phyloP scores from a whole-genome alignment of 805 yeast genomes.

The Helenozyma baotianmanensis region DNA sequence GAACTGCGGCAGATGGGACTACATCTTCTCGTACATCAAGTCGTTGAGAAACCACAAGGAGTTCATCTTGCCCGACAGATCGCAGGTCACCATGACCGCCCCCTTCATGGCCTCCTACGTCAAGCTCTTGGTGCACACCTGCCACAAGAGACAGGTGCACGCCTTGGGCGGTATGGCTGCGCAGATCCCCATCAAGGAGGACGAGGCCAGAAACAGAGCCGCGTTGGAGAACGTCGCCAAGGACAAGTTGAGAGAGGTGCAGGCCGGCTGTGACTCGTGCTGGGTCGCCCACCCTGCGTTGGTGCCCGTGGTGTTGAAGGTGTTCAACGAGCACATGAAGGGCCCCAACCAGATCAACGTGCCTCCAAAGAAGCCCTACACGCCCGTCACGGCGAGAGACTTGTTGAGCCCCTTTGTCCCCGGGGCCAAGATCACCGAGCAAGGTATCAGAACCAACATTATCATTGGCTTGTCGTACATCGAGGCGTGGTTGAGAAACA shows the following conservation, averaged over 20 bases:
- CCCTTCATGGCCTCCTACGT: constrained; percentile 81
- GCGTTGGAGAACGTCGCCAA: constrained; percentile 71
- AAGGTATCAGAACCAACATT: constrained; percentile 67
- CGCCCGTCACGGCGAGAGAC: constrained; percentile 55
- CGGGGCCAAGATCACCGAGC: constrained; percentile 60
- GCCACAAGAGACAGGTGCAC: constrained; percentile 76
- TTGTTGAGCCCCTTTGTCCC: constrained; percentile 61
- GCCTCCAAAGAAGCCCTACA: constrained; percentile 43
- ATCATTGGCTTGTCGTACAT: constrained; percentile 75
- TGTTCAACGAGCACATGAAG: constrained; percentile 72
- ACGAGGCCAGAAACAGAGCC: constrained; percentile 53
- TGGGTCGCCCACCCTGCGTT: constrained; percentile 89
- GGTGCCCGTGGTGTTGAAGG: constrained; percentile 66
- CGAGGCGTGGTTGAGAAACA: constrained; percentile 82
- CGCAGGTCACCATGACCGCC: constrained; percentile 73
- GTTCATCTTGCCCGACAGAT: constrained; percentile 73
- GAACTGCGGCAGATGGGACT: constrained; percentile 90
- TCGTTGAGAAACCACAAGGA: constrained; percentile 64
- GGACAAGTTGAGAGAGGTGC: constrained; percentile 74
- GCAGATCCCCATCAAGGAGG: constrained; percentile 74
- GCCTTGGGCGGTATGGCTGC: constrained; percentile 94
- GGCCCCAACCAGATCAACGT: constrained; percentile 74
- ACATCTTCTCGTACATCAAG: constrained; percentile 76
- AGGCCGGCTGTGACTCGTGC: constrained; percentile 81
- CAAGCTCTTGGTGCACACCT: constrained; percentile 62